A percentile compares a stretch with the other conserved stretches of the same genome.
Conservation (phyloP, 1,284 basidiomycete genomes). For the Acaromyces ingoldii region DNA sequence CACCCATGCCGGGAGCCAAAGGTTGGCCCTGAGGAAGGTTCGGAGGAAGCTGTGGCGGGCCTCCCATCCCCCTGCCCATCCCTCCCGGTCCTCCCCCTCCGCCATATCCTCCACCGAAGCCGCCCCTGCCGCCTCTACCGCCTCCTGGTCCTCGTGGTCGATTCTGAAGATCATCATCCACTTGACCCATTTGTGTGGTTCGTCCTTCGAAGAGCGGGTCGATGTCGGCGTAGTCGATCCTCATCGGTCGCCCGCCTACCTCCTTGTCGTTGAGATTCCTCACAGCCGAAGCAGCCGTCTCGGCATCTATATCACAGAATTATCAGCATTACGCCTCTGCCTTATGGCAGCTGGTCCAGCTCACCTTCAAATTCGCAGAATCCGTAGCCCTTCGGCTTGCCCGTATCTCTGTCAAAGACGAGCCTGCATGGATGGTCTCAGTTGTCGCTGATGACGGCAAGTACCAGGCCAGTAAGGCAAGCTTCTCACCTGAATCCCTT, state of each 20-base stretch:
- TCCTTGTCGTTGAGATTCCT: constrained; percentile 74
- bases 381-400: constrained; percentile 92
- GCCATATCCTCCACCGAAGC: constrained; percentile 14
- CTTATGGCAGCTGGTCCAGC: too few relatives aligned
- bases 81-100: constrained; percentile 1
- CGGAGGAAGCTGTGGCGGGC: constrained; percentile 56
- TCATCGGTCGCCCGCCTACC: constrained; percentile 74
- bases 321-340: too few relatives aligned
- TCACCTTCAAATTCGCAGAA: constrained; percentile 94
- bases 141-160: constrained; percentile 7
- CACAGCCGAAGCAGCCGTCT: constrained; percentile 78
- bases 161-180: constrained; percentile 30
- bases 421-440: not conserved
- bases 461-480: constrained; percentile 14
- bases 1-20: constrained; percentile 67
- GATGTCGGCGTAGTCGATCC: constrained; percentile 66
- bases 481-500: constrained; percentile 30
- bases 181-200: constrained; percentile 39
- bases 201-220: constrained; percentile 46
- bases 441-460: not conserved
- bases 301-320: too few relatives aligned
- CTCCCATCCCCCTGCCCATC: constrained; percentile 2
- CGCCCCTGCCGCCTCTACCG: constrained; percentile 14
- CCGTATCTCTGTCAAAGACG: constrained; percentile 91
- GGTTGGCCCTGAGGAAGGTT: constrained; percentile 73